Percentiles rank a stretch among this genome's conserved stretches.
phyloP scores from a whole-genome alignment of 2,329 filamentous ascomycete genomes.

The Hymenoscyphus fraxineus region DNA sequence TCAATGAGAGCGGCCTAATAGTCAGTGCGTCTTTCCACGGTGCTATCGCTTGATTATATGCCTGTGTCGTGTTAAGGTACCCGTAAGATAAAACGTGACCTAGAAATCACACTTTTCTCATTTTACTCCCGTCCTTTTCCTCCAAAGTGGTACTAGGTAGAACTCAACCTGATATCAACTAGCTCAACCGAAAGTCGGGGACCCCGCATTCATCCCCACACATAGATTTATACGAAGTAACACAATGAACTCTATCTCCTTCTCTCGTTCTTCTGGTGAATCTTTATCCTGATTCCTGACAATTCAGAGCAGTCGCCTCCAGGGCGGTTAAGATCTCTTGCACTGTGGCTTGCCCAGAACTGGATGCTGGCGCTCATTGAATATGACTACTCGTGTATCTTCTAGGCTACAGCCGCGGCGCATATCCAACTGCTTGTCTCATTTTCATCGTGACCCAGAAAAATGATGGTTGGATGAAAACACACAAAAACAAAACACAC shows the following conservation, averaged over 20 bases:
- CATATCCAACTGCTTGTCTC: not conserved
- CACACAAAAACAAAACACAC: not conserved
- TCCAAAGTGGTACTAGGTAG: not conserved
- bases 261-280: not conserved
- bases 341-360: not conserved
- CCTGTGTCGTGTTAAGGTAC: too few species aligned
- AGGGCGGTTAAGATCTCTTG: not conserved
- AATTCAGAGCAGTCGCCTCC: not conserved
- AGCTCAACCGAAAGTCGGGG: not conserved
- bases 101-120: not conserved
- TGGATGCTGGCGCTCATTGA: not conserved
- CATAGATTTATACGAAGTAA: not conserved
- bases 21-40: too few species aligned
- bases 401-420: not conserved
- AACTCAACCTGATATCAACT: not conserved
- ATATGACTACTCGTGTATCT: not conserved
- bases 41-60: too few species aligned
- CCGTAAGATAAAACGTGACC: too few species aligned
- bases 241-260: not conserved
- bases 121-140: not conserved
- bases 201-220: not conserved
- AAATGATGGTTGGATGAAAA: not conserved
- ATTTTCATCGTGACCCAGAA: not conserved
- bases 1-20: too few species aligned
- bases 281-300: not conserved